Evolutionary conservation across 352 stramenopile genomes (phyloP), one percentile per base, ranked within the genome.

Genomic region (Phytophthora pisi): DNA sequence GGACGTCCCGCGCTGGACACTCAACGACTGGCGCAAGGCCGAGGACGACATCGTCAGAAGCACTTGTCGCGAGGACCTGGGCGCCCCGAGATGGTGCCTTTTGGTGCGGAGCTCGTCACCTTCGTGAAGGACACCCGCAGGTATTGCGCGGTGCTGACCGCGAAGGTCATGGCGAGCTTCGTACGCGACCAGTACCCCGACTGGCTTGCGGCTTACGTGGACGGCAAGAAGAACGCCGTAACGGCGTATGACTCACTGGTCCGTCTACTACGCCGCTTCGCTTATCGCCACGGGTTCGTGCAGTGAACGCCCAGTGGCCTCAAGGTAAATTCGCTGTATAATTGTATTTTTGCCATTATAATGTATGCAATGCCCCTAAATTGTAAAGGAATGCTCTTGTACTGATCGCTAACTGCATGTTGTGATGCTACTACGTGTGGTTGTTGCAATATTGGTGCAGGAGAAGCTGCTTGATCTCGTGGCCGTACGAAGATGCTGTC

Each of bases 51-150:
- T 38, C 10, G 6, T 13, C 10, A 58, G 18, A 58, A 58, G 52
- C 16, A 5, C 7, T 18, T 58, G 5, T 58, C 36, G 8, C 30
- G 52, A 47, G 52, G 6, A 24, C 47, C 47, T 18, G 47, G 47
- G 13, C 47, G 47, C 8, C 20, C 4, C 0, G 47, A 36, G 24
- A 49, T 58, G 2, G 34, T 58, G 18, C 52, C 52, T 15, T 58
- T 58, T 13, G 46, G 20, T n/a, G 10, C 36, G 5, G 52, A 58
- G 34, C 31, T 58, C 7, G 18, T 58, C 3, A 53, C 23, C 7
- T 53, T 53, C 24, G 50, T 58, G 51, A 58, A 58, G 34, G 51
- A 58, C 52, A 45, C 38, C 16, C 13, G 38, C 38, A 13, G 38
- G 7, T 15, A 45, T 15, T 18, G 38, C 38, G 38, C 20, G 38